phyloP scores from a whole-genome alignment of 257 asterid genomes.

The Penstemon newberryi region DNA sequence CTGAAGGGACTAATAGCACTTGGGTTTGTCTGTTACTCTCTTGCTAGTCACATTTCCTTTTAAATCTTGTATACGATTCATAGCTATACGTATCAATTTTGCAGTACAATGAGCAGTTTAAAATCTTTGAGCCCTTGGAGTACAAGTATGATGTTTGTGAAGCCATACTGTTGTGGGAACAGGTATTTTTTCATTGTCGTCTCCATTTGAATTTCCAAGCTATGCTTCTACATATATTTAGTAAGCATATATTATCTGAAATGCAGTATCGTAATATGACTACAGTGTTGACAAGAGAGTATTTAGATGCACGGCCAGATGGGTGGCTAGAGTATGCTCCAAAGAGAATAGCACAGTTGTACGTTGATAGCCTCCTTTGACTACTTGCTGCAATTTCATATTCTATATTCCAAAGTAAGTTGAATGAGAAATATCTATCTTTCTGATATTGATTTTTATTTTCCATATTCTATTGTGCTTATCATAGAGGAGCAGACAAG shows the following conservation, averaged over 20 bases:
- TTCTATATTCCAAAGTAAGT: conserved; percentile 3
- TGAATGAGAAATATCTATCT: conserved; percentile 8
- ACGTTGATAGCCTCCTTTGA: conserved; percentile 33
- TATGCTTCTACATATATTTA: conserved; percentile 17
- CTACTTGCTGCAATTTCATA: conserved; percentile 22
- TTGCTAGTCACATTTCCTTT: conserved; percentile 15
- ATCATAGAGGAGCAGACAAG: conserved; percentile 75
- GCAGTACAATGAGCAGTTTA: conserved; percentile 91
- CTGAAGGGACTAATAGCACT: conserved; percentile 91
- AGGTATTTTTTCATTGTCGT: conserved; percentile 47
- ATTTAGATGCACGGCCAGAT: conserved; percentile 91
- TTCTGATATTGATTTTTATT: conserved; percentile 9
- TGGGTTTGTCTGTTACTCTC: conserved; percentile 62
- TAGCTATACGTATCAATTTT: conserved; percentile 26
- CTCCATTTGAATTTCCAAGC: conserved; percentile 6
- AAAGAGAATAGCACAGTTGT: conserved; percentile 94
- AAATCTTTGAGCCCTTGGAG: conserved; percentile 89
- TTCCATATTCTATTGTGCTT: conserved; percentile 23
- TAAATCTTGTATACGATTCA: conserved; percentile 12
- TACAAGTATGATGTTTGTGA: conserved; percentile 91
- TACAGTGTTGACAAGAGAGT: conserved; percentile 94
- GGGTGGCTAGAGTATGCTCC: conserved; percentile 97
- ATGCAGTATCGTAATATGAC: conserved; percentile 99
- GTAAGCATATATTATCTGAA: conserved; percentile 42
- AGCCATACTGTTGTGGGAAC: conserved; percentile 92